phyloP scores from a whole-genome alignment of 1,139 yeast species.

The Yarrowia galli region DNA sequence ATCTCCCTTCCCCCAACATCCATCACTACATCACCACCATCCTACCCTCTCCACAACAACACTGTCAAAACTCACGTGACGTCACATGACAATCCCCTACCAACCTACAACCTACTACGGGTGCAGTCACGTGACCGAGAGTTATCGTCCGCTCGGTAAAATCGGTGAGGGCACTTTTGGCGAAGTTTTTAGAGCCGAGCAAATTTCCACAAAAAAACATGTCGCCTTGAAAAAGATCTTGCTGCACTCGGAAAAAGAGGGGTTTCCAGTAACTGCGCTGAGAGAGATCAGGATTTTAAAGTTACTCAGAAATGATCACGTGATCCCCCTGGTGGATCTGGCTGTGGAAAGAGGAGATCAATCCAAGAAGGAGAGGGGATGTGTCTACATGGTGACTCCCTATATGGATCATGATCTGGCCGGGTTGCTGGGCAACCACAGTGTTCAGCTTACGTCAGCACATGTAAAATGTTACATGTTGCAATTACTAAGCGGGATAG shows the following conservation, averaged over 20 bases:
- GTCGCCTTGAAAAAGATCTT: constrained; percentile 89
- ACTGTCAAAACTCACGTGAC: too few relatives aligned
- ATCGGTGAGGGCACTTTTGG: constrained; percentile 94
- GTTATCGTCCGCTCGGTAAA: constrained; percentile 65
- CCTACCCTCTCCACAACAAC: not conserved
- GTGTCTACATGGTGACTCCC: constrained; percentile 87
- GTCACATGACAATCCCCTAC: constrained; percentile 19
- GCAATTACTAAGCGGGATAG: constrained; percentile 80
- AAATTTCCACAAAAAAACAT: constrained; percentile 57
- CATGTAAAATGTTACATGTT: constrained; percentile 85
- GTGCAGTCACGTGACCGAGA: constrained; percentile 30
- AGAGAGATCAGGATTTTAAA: constrained; percentile 89
- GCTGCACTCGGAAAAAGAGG: constrained; percentile 84
- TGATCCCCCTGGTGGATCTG: constrained; percentile 83
- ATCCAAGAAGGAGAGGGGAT: constrained; percentile 48
- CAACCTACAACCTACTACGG: constrained; percentile 30
- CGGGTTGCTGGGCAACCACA: constrained; percentile 87
- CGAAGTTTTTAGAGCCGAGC: constrained; percentile 77
- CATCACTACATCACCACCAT: too few relatives aligned
- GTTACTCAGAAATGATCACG: constrained; percentile 69
- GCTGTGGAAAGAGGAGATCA: constrained; percentile 62
- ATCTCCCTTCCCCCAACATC: too few relatives aligned
- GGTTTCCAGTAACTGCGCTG: constrained; percentile 94
- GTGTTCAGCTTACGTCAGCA: constrained; percentile 63
- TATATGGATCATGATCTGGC: constrained; percentile 94